Percentiles rank a stretch among this genome's conserved stretches.
These are phyloP conservation scores for Camellia sinensis DNA, from an alignment of 148 eudicot species.

Conservation along the genomic window DNA sequence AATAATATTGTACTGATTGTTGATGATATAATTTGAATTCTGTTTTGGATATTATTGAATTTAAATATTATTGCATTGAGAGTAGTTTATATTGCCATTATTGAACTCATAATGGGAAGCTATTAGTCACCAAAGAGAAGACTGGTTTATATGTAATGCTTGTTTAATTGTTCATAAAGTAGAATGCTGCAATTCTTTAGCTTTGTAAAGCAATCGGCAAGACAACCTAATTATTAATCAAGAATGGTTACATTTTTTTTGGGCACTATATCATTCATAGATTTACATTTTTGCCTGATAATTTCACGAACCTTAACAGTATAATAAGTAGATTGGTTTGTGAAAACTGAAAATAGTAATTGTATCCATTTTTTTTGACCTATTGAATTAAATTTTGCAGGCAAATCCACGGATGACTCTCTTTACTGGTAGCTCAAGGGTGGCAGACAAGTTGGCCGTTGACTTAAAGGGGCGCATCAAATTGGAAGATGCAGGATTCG, in stretches of 20 bases:
- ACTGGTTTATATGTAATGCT: background rate
- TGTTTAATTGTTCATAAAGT: background rate
- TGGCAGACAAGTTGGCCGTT: constrained; percentile 84
- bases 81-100: too few species aligned
- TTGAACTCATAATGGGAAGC: too few species aligned
- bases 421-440: constrained; percentile 95
- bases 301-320: background rate
- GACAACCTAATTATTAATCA: background rate
- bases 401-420: constrained; percentile 97
- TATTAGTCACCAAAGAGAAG: background rate
- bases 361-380: background rate
- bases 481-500: constrained; percentile 98
- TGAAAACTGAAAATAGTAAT: background rate
- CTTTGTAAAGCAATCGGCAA: background rate
- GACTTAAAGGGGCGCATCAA: constrained; percentile 81
- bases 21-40: too few species aligned
- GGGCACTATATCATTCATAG: background rate
- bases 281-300: background rate
- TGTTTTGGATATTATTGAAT: too few species aligned
- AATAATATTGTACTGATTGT: too few species aligned
- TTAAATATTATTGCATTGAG: too few species aligned
- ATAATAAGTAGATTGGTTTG: background rate
- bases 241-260: background rate
- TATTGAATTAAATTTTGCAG: constrained; percentile 29
- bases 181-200: background rate